Base-by-base conservation (phyloP, 805 yeast species). In the Candida mattraensis region DNA sequence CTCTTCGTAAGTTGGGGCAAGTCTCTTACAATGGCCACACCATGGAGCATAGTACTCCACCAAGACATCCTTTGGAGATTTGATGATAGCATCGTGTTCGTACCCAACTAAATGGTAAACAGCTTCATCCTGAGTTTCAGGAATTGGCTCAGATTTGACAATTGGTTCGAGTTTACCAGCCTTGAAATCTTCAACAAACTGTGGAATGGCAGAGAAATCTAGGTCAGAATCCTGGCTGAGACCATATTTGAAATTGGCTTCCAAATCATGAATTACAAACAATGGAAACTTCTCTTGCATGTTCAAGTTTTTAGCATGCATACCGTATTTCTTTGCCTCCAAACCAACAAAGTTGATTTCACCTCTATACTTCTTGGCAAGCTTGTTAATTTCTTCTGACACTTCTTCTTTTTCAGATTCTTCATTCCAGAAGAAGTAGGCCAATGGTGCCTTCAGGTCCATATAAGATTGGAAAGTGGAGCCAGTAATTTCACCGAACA, bases 21-120 rank as follows among this genome's bases (percentile, higher is more conserved):
- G 73, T 65, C 76, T 85, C 73, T 87, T 87, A 72, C 96, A 87
- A 72, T 88, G 96, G 30, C 96, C 94, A 71, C 96, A 88, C 96
- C 96, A 89, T 67, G 95, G 94, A 31, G 98, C 97, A 58, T 86
- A 89, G 67, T 89, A 91, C 69, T 87, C 85, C 38, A 91, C 95
- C 39, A 89, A 65, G 23, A 85, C 81, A 58, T 84, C 91, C 67
- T 79, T 83, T 34, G 58, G 55, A 52, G 80, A 80, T 19, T 63
- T 63, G 35, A 87, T 74, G 41, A 87, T 66, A 21, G 72, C 77
- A 33, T 84, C 83, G 65, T 87, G 93, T 56, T 80, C 87, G 66
- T 79, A 75, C 50, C 87, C 95, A 43, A 91, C 97, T 50, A 91
- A 72, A 56, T 77, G 82, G 60, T 70, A 69, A 35, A 83, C 78